Conservation (phyloP, 176 grass and related monocot species). For the Hsuehochloa calcarea region DNA sequence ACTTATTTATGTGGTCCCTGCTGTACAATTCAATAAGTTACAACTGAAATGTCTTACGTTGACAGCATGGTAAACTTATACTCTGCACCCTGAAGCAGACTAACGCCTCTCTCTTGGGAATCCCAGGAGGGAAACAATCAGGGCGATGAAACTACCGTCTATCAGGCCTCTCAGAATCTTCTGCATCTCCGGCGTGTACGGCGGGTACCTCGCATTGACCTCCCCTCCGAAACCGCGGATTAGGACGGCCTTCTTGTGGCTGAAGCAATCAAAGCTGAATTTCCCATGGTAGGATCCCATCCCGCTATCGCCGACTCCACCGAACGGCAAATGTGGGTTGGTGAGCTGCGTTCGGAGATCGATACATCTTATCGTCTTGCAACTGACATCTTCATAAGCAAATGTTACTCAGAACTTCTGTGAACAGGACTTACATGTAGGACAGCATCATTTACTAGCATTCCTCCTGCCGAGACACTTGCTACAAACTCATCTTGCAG, state of each 20-base stretch:
- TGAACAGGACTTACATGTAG: constrained; percentile 65
- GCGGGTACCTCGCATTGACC: constrained; percentile 65
- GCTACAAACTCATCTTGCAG: constrained; percentile 60
- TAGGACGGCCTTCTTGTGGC: constrained; percentile 71
- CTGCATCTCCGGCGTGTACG: constrained; percentile 65
- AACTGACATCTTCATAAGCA: too few relatives aligned
- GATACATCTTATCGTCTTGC: background rate
- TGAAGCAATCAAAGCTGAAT: constrained; percentile 86
- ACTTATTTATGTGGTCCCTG: background rate
- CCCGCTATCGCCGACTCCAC: constrained; percentile 85
- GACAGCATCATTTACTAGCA: constrained; percentile 67
- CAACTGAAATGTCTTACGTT: background rate
- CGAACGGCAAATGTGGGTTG: constrained; percentile 72
- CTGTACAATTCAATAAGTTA: background rate
- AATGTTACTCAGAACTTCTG: background rate
- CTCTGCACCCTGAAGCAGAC: background rate
- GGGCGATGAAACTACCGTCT: constrained; percentile 67
- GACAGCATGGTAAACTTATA: background rate
- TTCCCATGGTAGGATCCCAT: constrained; percentile 84
- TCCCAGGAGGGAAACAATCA: constrained; percentile 59
- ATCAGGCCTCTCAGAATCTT: constrained; percentile 69
- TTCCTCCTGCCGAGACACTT: constrained; percentile 70
- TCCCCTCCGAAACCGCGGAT: constrained; percentile 54
- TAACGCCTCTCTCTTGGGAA: constrained; percentile 50
- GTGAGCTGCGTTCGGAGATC: constrained; percentile 39